Percentiles rank a stretch among this genome's conserved stretches.
Conservation (phyloP, 352 stramenopile species). For the Pythium periplocum region DNA sequence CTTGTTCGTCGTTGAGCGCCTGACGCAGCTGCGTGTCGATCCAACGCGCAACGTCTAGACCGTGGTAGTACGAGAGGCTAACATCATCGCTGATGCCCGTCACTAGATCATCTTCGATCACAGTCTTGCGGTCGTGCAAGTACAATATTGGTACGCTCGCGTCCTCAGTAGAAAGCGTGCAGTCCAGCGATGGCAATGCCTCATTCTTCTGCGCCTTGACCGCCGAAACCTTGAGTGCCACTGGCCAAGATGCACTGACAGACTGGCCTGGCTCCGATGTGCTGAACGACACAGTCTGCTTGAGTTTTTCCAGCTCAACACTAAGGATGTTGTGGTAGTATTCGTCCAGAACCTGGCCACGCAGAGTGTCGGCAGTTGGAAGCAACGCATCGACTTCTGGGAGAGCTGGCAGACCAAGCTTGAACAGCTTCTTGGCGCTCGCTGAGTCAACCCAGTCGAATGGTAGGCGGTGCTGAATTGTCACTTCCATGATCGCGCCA, state of each 20-base stretch:
- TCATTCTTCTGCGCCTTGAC: background rate
- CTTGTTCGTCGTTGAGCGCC: conserved; percentile 20
- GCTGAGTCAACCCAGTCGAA: conserved; percentile 61
- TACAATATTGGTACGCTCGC: conserved; percentile 20
- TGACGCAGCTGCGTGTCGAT: conserved; percentile 34
- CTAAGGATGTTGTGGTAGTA: conserved; percentile 25
- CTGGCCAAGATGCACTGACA: background rate
- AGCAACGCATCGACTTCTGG: conserved; percentile 17
- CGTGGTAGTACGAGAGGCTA: conserved; percentile 29
- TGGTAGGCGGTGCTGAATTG: conserved; percentile 55
- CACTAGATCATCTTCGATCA: conserved; percentile 9
- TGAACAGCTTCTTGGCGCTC: conserved; percentile 47
- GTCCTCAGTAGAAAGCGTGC: background rate
- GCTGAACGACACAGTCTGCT: conserved; percentile 24
- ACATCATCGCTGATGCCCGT: conserved; percentile 4
- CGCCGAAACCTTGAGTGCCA: background rate
- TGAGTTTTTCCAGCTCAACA: conserved; percentile 30
- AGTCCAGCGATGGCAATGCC: background rate
- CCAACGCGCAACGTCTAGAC: conserved; percentile 47
- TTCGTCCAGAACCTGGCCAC: conserved; percentile 36
- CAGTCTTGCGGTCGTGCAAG: conserved; percentile 21
- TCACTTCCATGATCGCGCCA: conserved; percentile 41
- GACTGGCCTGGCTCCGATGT: background rate
- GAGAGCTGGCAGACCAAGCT: conserved; percentile 15
- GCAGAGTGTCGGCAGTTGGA: conserved; percentile 29